Percentiles rank a stretch among this genome's conserved stretches.
Conservation (phyloP, 1,284 basidiomycete genomes). For the Malassezia cuniculi region DNA sequence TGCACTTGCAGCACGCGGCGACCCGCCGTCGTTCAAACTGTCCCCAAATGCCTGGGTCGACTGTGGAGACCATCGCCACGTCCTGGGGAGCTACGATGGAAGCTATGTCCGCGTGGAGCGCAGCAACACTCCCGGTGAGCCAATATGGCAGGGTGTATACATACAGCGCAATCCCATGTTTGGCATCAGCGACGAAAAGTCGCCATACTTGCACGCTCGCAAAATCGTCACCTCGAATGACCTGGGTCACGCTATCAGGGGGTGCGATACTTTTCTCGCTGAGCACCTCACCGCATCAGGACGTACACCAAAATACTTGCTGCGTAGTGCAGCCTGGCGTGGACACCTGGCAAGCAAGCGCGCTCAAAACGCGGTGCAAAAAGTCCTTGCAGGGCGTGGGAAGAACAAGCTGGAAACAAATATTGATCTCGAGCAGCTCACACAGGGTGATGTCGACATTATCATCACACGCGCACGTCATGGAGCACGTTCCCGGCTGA, state of each 20-base stretch:
- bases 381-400: too few species aligned
- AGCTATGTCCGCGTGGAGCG: slow-evolving; percentile 63
- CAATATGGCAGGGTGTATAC: too few species aligned
- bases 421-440: background rate
- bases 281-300: background rate
- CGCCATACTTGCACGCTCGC: slow-evolving; percentile 6
- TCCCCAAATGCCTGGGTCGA: slow-evolving; percentile 62
- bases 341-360: slow-evolving; percentile 1
- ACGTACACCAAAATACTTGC: slow-evolving; percentile 6
- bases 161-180: slow-evolving; percentile 4
- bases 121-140: background rate
- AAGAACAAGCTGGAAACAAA: too few species aligned
- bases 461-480: slow-evolving; percentile 7
- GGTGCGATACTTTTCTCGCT: slow-evolving; percentile 7
- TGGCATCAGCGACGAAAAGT: background rate
- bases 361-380: too few species aligned
- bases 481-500: slow-evolving; percentile 2
- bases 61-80: slow-evolving; percentile 61
- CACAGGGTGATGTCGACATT: slow-evolving; percentile 7
- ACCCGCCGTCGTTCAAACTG: slow-evolving; percentile 47
- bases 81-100: slow-evolving; percentile 62
- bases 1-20: too few species aligned
- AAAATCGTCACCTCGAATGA: slow-evolving; percentile 4
- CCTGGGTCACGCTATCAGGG: slow-evolving; percentile 8
- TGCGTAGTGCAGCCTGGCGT: slow-evolving; percentile 9